phyloP scores from a whole-genome alignment of 2,329 filamentous ascomycete species.

The Fusarium nematophilum region DNA sequence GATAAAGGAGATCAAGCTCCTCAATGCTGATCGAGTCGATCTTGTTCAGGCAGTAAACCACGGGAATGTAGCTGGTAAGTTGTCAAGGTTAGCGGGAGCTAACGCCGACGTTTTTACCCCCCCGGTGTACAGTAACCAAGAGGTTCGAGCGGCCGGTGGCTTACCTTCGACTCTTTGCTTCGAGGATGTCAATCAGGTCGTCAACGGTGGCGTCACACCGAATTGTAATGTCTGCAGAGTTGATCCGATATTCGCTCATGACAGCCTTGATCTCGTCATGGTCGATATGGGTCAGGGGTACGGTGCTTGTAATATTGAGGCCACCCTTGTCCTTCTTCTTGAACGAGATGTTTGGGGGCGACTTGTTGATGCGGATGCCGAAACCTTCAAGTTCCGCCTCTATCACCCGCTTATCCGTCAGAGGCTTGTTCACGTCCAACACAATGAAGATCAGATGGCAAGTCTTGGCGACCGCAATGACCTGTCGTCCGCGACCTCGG shows the following conservation, averaged over 20 bases:
- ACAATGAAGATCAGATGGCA: constrained; percentile 99
- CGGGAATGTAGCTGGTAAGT: constrained; percentile 87
- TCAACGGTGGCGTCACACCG: constrained; percentile 98
- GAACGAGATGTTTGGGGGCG: constrained; percentile 98
- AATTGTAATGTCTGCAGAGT: constrained; percentile 96
- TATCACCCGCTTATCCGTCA: constrained; percentile 96
- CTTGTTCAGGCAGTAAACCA: constrained; percentile 99
- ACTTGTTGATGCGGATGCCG: constrained; percentile 97
- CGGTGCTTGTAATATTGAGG: constrained; percentile 94
- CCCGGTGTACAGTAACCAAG: constrained; percentile 5
- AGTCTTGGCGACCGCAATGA: constrained; percentile 98
- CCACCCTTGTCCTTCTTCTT: constrained; percentile 99
- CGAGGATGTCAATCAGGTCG: constrained; percentile 94
- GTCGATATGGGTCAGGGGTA: constrained; percentile 91
- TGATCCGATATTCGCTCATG: constrained; percentile 96
- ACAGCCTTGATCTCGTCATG: constrained; percentile 98
- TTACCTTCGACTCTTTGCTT: constrained; percentile 82
- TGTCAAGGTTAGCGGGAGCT: constrained; percentile 30
- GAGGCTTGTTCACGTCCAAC: constrained; percentile 96
- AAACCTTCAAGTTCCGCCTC: constrained; percentile 96
- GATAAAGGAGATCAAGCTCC: constrained; percentile 94
- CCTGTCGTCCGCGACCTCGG: constrained; percentile 95
- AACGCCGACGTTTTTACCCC: constrained; percentile 4
- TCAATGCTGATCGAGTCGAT: constrained; percentile 98
- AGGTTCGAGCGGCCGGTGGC: constrained; percentile 10